Evolutionary conservation across 352 stramenopile species (phyloP).

Genomic region (Globisporangium cylindrosporum): DNA sequence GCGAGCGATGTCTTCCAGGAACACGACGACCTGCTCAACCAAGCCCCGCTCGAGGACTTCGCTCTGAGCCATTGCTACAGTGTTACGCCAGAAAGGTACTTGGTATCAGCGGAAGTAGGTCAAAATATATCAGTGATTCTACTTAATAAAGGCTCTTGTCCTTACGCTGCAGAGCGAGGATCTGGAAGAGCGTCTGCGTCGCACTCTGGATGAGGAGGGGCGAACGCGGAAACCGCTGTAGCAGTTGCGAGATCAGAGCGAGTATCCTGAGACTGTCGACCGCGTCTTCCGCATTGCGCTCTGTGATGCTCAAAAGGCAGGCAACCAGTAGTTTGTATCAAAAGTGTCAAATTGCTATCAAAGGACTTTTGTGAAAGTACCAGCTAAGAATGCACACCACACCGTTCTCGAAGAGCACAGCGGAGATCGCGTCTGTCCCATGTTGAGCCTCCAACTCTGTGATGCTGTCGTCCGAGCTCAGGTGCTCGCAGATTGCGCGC

Average conservation of each 20-base stretch:
- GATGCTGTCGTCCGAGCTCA: slow-evolving; percentile 11
- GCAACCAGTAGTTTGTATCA: not conserved
- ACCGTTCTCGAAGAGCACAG: slow-evolving; percentile 52
- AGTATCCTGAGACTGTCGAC: slow-evolving; percentile 29
- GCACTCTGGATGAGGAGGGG: slow-evolving; percentile 24
- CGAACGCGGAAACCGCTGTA: slow-evolving; percentile 22
- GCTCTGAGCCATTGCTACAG: slow-evolving; percentile 11
- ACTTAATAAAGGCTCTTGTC: not conserved
- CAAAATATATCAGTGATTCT: not conserved
- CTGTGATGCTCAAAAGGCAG: slow-evolving; percentile 12
- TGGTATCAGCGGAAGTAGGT: slow-evolving; percentile 3
- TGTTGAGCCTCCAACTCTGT: slow-evolving; percentile 23
- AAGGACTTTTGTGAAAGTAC: too few relatives aligned
- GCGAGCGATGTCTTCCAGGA: slow-evolving; percentile 25
- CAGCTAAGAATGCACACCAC: not conserved
- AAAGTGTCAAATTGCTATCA: not conserved
- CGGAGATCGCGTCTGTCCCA: slow-evolving; percentile 28
- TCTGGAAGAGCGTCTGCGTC: slow-evolving; percentile 44
- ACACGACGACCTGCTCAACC: slow-evolving; percentile 31
- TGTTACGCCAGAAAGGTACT: not conserved
- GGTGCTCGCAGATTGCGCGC: slow-evolving; percentile 23
- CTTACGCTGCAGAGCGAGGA: slow-evolving; percentile 35
- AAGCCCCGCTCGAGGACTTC: slow-evolving; percentile 31
- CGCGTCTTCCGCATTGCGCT: slow-evolving; percentile 21
- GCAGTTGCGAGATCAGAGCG: slow-evolving; percentile 22